These are phyloP conservation scores for Arachis hypogaea DNA, from an alignment of 306 rosid genomes.

Conservation along the genomic window DNA sequence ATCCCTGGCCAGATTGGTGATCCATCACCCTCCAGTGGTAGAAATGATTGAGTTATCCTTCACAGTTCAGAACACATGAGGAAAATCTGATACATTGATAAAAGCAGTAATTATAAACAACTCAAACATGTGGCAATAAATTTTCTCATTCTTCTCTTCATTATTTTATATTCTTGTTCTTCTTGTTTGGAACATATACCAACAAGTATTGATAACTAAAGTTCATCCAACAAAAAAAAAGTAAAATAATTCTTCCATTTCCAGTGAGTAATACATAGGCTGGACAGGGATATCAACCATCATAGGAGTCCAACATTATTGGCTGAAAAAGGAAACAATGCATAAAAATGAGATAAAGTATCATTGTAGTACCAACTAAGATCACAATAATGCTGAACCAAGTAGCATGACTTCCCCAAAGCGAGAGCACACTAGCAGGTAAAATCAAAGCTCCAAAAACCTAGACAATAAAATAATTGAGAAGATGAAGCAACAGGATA, in stretches of 20 bases:
- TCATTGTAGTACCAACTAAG: background rate
- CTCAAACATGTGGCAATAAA: background rate
- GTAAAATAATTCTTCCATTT: no score
- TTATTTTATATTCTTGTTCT: background rate
- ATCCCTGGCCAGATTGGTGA: constrained; percentile 48
- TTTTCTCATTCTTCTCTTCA: background rate
- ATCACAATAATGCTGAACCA: background rate
- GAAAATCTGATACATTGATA: constrained; percentile 14
- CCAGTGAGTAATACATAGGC: background rate
- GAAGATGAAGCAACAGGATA: constrained; percentile 1
- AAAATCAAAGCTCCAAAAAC: background rate
- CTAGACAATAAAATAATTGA: background rate
- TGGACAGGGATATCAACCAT: background rate
- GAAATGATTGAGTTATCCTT: constrained; percentile 18
- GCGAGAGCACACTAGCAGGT: background rate
- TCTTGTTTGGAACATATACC: constrained; percentile 12
- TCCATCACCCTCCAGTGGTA: constrained; percentile 53
- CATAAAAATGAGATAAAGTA: background rate
- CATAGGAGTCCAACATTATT: background rate
- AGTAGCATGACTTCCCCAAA: background rate
- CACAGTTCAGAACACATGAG: constrained; percentile 23
- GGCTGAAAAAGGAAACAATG: background rate
- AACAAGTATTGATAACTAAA: constrained; percentile 16
- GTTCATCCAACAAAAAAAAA: constrained; percentile 20
- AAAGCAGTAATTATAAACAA: constrained; percentile 20